Conservation (phyloP, 805 yeast genomes). For the Maudiozyma turicensis region DNA sequence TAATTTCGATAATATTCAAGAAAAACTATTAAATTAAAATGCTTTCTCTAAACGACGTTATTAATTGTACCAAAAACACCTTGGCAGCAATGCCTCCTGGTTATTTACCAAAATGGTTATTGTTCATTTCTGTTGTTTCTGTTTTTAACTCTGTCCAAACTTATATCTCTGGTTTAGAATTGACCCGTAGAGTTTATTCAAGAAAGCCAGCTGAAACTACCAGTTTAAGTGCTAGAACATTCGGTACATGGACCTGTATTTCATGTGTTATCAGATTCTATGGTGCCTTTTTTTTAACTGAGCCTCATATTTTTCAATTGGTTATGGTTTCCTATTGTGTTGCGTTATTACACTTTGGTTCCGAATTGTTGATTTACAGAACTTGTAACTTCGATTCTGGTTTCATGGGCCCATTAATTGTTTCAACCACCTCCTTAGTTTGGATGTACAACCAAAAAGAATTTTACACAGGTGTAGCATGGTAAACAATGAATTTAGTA, state of each 20-base stretch:
- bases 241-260: conserved; percentile 95
- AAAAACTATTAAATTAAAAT: conserved; percentile 9
- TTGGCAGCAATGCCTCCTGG: conserved; percentile 36
- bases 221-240: conserved; percentile 80
- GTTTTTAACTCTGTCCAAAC: conserved; percentile 84
- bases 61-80: conserved; percentile 23
- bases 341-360: conserved; percentile 74
- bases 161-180: conserved; percentile 59
- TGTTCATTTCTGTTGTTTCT: conserved; percentile 81
- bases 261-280: conserved; percentile 77
- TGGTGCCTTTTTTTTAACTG: conserved; percentile 70
- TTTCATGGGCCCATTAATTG: conserved; percentile 78
- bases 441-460: conserved; percentile 78
- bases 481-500: neutral
- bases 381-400: conserved; percentile 85
- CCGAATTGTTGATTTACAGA: conserved; percentile 72
- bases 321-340: conserved; percentile 71
- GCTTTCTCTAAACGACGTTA: conserved; percentile 28
- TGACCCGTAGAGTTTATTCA: conserved; percentile 75
- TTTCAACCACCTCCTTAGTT: conserved; percentile 56
- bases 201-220: conserved; percentile 52
- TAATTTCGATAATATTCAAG: neutral
- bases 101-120: conserved; percentile 63
- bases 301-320: conserved; percentile 64
- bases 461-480: conserved; percentile 38